Conservation (phyloP, 305 asterid species). For the Fraxinus albicans region DNA sequence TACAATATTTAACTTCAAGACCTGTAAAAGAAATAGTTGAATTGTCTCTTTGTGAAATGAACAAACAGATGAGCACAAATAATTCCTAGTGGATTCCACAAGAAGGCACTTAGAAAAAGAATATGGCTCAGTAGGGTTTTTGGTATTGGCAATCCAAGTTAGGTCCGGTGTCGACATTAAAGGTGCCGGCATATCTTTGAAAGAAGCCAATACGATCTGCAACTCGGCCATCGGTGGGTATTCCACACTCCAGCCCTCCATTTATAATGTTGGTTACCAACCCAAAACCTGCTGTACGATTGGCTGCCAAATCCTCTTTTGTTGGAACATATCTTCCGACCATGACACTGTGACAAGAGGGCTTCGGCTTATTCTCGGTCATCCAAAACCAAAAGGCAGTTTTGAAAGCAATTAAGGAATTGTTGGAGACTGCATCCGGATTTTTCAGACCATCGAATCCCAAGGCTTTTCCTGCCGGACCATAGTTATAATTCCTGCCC, state of each 20-base stretch:
- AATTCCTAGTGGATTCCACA: not conserved
- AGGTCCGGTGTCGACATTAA: conserved; percentile 41
- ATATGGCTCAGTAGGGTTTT: conserved; percentile 6
- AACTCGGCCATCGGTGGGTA: conserved; percentile 40
- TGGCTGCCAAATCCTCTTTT: conserved; percentile 31
- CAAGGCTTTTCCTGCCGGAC: conserved; percentile 43
- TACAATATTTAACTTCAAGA: not conserved
- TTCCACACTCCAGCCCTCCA: conserved; percentile 51
- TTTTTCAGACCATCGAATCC: conserved; percentile 41
- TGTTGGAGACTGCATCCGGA: conserved; percentile 49
- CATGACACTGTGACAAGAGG: conserved; percentile 48
- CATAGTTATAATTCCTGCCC: conserved; percentile 46
- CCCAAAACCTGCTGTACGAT: conserved; percentile 44
- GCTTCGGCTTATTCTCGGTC: conserved; percentile 43
- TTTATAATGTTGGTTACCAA: conserved; percentile 47
- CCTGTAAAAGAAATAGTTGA: not conserved
- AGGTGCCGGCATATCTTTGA: conserved; percentile 37
- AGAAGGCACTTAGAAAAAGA: not conserved
- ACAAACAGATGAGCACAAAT: not conserved
- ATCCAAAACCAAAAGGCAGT: conserved; percentile 46
- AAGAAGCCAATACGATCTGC: conserved; percentile 46
- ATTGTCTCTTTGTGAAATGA: not conserved
- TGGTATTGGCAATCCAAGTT: conserved; percentile 51
- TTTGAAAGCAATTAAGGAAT: conserved; percentile 37
- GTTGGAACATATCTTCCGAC: conserved; percentile 36